Evolutionary conservation across 805 yeast genomes (phyloP).

Genomic region (Monosporozyma servazzii): DNA sequence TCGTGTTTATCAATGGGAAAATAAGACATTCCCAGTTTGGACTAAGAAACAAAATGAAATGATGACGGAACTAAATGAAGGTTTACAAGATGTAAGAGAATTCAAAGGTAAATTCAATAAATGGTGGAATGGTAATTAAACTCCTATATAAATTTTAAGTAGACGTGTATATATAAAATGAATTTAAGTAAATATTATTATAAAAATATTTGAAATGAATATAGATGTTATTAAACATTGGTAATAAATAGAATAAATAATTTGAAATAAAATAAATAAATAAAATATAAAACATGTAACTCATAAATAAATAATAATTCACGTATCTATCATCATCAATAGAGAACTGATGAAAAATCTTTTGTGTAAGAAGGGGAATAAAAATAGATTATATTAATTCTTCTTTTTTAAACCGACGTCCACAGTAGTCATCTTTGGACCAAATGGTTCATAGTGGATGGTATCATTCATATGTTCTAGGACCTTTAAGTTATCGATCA

Average conservation of each 20-base stretch:
- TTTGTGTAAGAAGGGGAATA: neutral
- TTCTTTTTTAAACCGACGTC: constrained; percentile 8
- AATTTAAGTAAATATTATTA: neutral
- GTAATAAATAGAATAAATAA: neutral
- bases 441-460: constrained; percentile 29
- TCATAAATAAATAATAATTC: neutral
- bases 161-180: neutral
- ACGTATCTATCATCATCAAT: neutral
- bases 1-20: constrained; percentile 42
- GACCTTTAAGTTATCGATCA: constrained; percentile 15
- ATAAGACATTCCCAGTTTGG: constrained; percentile 25
- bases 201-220: neutral
- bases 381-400: neutral
- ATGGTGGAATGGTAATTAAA: constrained; percentile 3
- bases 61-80: constrained; percentile 6
- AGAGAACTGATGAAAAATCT: neutral
- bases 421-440: constrained; percentile 29
- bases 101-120: neutral
- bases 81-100: constrained; percentile 6
- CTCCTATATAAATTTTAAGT: neutral
- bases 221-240: neutral
- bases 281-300: neutral
- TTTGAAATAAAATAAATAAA: neutral
- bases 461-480: constrained; percentile 18
- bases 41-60: constrained; percentile 20